Conservation (phyloP, 129 eudicot species). For the Flaveria trinervia region DNA sequence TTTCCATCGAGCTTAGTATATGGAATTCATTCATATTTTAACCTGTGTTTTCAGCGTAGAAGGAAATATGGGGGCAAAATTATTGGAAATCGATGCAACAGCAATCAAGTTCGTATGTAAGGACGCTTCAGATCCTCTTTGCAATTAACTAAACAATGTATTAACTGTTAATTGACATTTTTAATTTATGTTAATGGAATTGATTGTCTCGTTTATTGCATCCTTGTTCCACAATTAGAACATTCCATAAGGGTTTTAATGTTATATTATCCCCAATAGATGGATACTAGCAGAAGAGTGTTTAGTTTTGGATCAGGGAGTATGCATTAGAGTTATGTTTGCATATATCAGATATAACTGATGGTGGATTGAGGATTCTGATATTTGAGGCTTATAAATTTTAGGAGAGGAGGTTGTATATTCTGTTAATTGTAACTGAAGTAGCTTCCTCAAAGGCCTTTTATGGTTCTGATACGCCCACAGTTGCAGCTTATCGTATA, state of each 20-base stretch:
- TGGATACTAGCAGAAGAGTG: not conserved
- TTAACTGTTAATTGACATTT: not conserved
- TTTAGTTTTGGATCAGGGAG: not conserved
- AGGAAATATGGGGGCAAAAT: slow-evolving; percentile 47
- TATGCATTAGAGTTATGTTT: not conserved
- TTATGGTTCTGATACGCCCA: not conserved
- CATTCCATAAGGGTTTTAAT: not conserved
- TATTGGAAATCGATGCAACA: slow-evolving; percentile 57
- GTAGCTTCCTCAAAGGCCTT: not conserved
- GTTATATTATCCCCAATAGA: not conserved
- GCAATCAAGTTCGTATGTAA: slow-evolving; percentile 69
- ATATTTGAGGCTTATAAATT: not conserved
- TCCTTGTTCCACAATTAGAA: not conserved
- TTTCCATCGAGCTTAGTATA: not conserved
- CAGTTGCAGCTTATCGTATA: not conserved
- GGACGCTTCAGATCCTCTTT: slow-evolving; percentile 21
- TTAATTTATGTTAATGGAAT: not conserved
- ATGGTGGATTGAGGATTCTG: not conserved
- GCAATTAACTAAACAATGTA: not conserved
- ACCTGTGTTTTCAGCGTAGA: slow-evolving; percentile 27
- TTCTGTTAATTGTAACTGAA: not conserved
- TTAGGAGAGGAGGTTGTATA: not conserved
- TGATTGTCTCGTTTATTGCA: not conserved
- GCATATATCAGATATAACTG: not conserved
- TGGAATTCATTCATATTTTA: not conserved